A percentile compares a stretch with the other conserved stretches of the same genome.
Evolutionary conservation across 805 yeast species (phyloP).

Genomic region (Saccharomycopsis schoenii): DNA sequence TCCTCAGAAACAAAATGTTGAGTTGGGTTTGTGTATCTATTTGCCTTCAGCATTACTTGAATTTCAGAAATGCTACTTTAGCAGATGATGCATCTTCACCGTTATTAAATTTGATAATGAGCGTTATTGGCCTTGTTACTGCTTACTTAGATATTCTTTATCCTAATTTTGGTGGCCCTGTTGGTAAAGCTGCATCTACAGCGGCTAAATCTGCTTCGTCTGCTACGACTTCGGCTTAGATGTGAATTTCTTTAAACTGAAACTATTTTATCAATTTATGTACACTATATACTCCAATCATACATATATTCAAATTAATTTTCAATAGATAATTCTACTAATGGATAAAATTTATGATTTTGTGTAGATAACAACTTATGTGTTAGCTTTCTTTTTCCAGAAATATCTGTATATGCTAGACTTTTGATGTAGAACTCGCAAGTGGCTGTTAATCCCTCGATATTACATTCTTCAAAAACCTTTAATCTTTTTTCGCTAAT

Average conservation of each 20-base stretch:
- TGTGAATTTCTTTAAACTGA: neutral
- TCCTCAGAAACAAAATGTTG: constrained; percentile 16
- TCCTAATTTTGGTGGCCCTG: constrained; percentile 1
- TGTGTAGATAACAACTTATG: neutral
- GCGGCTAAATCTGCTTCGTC: neutral
- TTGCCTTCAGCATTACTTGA: constrained; percentile 17
- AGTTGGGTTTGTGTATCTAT: constrained; percentile 16
- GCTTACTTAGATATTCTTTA: constrained; percentile 13
- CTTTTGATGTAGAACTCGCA: neutral
- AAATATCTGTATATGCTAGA: neutral
- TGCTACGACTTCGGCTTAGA: constrained; percentile 1
- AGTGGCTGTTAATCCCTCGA: neutral
- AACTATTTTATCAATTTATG: neutral
- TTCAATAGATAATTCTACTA: neutral
- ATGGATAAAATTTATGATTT: neutral
- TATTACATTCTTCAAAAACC: neutral
- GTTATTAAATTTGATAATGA: constrained; percentile 9
- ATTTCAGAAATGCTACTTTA: constrained; percentile 11
- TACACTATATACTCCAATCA: neutral
- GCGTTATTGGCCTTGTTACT: constrained; percentile 10
- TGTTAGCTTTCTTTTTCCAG: neutral
- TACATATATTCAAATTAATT: neutral
- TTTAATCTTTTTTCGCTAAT: neutral
- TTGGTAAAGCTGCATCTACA: neutral
- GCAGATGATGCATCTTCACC: constrained; percentile 18